Base-by-base conservation (phyloP, 208 protist genomes). In the Polymyxa betae region DNA sequence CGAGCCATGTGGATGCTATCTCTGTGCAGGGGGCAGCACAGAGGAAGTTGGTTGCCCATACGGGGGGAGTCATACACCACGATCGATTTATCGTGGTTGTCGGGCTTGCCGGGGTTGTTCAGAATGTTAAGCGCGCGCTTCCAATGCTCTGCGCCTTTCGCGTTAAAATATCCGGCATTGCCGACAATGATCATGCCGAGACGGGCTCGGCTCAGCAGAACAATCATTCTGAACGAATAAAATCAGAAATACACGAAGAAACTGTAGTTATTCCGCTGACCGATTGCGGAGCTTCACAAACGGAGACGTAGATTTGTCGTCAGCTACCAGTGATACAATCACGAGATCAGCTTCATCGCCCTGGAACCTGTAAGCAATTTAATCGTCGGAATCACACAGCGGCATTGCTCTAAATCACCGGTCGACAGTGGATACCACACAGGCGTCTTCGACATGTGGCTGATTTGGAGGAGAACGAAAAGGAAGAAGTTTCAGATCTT, bases 111-210 rank as follows among this genome's bases (percentile, higher is more conserved):
- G 20, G 54, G 54, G 20, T 16, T 29, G 20, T 66, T 66, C 54
- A 66, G 54, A 66, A 66, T 66, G 54, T 66, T 29, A 66, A 66
- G 54, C 29, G 54, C 54, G 54, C 54, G 54, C 29, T 66, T 66
- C 54, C 54, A 66, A 29, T 66, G 54, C 29, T 66, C 54, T 32
- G 54, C 54, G 54, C 54, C 54, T 29, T 66, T 66, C 20, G 54
- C 54, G 29, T 66, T 66, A 66, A 66, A 66, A 29, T 66, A 66
- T 29, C 54, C 54, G 54, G 54, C 29, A 66, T 66, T 66, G 54
- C 54, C 54, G 54, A 66, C 54, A 66, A 66, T 66, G 54, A 66
- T 32, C 54, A 66, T 16, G 54, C 54, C 54, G 29, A 66, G 54
- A 32, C 54, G 54, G 54, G 54, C 54, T 32, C 54, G 54, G 54